Conservation (phyloP, 257 asterid genomes). For the Fraxinus anomala region DNA sequence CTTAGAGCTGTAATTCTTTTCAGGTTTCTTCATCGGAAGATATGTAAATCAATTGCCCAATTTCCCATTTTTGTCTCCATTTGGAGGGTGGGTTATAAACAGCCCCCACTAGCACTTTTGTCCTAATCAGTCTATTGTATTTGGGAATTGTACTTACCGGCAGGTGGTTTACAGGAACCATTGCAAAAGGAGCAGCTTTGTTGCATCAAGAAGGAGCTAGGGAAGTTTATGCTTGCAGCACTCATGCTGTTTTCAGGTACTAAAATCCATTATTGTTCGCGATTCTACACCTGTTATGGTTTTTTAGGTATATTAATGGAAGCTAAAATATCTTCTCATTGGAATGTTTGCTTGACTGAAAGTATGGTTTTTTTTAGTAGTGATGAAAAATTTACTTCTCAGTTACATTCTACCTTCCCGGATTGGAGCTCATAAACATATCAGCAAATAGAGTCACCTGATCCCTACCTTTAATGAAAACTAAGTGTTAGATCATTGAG, state of each 20-base stretch:
- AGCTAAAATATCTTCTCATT: slow-evolving; percentile 16
- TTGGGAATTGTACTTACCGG: slow-evolving; percentile 18
- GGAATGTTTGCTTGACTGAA: not conserved
- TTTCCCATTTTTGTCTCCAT: not conserved
- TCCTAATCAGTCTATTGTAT: slow-evolving; percentile 17
- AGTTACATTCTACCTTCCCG: not conserved
- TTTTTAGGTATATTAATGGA: not conserved
- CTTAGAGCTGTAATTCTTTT: too few species aligned
- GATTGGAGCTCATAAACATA: not conserved
- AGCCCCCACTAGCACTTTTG: not conserved
- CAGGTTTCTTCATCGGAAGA: not conserved
- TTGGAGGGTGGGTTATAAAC: slow-evolving; percentile 33
- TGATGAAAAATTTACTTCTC: not conserved
- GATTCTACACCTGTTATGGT: not conserved
- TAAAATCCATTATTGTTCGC: slow-evolving; percentile 16
- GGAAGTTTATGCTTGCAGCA: slow-evolving; percentile 95
- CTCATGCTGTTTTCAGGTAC: slow-evolving; percentile 96
- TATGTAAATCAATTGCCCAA: slow-evolving; percentile 1
- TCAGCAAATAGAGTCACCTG: not conserved
- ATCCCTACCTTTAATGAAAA: not conserved
- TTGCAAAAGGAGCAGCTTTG: slow-evolving; percentile 88
- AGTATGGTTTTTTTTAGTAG: not conserved
- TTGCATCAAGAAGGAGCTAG: slow-evolving; percentile 96
- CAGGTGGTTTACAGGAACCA: slow-evolving; percentile 64
- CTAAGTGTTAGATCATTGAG: slow-evolving; percentile 8